Base-by-base conservation (phyloP, 2,329 filamentous ascomycete genomes). In the Penicillium sp. region DNA sequence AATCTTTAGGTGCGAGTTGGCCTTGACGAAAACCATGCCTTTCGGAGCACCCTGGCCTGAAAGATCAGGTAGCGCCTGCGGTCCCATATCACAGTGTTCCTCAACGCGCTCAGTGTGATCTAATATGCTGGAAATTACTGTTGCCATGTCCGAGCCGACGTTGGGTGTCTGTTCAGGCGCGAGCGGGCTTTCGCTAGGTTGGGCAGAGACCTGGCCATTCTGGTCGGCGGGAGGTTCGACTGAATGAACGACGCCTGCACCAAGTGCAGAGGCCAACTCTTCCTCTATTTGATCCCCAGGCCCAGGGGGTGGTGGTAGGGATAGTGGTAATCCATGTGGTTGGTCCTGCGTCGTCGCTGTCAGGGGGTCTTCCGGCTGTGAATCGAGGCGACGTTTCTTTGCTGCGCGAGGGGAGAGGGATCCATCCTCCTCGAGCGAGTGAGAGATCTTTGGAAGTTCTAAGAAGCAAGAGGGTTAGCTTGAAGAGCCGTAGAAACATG, bases 1-100 rank as follows among this genome's bases (percentile, higher is more conserved):
- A 21, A 86, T 82, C 69, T 85, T 85, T 64, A 87, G 70, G 47
- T 79, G 76, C 7, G 77, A 77, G 60, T 78, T 80, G 47, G 78
- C 77, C 62, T 80, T 80, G 30, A 79, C 70, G 62, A 78, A 78
- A 17, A 74, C 74, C 63, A 77, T 69, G 17, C 70, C 73, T 59
- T 75, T 75, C 11, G 73, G 69, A 26, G 73, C 70, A 1, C 74
- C 45, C 30, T 55, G 72, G 11, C 71, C 74, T 19, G 67, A 57
- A 11, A 66, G 67, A 6, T 73, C 69, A n/a, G 66, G 65, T 45
- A 72, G 45, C 49, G 75, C 73, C 64, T 77, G 74, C 51, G 73
- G 73, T 23, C 73, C 76, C 61, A 78, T 67, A 9, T 71, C 71
- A 45, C 70, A 75, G 31, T 78, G 77, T 56, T 77, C 73, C 62